These are phyloP conservation scores for Vanrija sp. DNA, from an alignment of 1,284 basidiomycete genomes.

Conservation along the genomic window DNA sequence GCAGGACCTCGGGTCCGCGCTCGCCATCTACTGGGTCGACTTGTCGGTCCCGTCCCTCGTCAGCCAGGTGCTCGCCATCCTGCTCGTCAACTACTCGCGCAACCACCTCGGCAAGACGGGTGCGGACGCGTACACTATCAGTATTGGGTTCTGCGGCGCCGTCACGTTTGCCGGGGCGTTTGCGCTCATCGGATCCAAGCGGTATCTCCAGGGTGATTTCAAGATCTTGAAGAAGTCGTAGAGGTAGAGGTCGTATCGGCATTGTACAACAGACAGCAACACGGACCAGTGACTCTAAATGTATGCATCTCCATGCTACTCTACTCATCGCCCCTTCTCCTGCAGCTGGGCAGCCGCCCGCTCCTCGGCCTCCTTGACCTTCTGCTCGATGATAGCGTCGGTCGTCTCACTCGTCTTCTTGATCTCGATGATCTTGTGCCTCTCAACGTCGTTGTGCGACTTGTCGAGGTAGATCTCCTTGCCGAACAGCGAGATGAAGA, in stretches of 20 bases:
- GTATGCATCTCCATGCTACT: too few species aligned
- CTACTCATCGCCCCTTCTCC: too few species aligned
- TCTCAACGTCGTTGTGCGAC: slow-evolving; percentile 33
- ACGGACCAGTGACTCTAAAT: too few species aligned
- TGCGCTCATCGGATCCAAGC: slow-evolving; percentile 40
- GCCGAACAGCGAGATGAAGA: slow-evolving; percentile 28
- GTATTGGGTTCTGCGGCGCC: slow-evolving; percentile 49
- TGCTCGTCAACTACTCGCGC: slow-evolving; percentile 45
- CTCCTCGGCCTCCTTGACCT: background rate
- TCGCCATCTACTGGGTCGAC: slow-evolving; percentile 48
- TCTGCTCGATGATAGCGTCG: background rate
- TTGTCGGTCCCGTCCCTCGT: slow-evolving; percentile 41
- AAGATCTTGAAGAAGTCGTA: slow-evolving; percentile 15
- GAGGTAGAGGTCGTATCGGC: background rate
- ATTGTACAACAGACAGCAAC: too few species aligned
- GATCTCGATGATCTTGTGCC: slow-evolving; percentile 27
- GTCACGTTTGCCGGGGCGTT: slow-evolving; percentile 35
- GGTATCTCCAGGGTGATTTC: slow-evolving; percentile 40
- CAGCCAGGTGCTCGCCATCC: slow-evolving; percentile 49
- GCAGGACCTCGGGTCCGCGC: slow-evolving; percentile 44
- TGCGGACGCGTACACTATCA: slow-evolving; percentile 43
- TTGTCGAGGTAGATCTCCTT: slow-evolving; percentile 32
- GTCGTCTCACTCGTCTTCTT: slow-evolving; percentile 21
- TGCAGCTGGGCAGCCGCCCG: too few species aligned
- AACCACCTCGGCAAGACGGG: slow-evolving; percentile 35